Evolutionary conservation across 148 eudicot species (phyloP).

Genomic region (Linanthus parryae): DNA sequence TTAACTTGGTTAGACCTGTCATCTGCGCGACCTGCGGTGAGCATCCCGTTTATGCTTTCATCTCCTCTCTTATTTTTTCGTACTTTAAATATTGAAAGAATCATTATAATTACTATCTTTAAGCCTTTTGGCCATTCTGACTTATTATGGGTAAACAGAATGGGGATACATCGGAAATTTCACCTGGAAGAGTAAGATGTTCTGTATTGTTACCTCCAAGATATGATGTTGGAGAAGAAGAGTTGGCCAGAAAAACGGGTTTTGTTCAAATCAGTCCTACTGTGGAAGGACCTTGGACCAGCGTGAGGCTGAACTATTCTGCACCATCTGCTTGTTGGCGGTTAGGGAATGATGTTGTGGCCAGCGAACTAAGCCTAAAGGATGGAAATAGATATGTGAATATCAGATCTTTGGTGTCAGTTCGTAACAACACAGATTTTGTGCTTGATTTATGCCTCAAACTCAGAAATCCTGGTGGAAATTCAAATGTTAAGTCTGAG

Average conservation of each 20-base stretch:
- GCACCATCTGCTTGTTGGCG: conserved; percentile 97
- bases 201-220: conserved; percentile 57
- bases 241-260: conserved; percentile 45
- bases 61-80: conserved; percentile 1
- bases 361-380: conserved; percentile 79
- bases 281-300: conserved; percentile 91
- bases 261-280: conserved; percentile 85
- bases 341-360: conserved; percentile 84
- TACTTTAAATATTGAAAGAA: conserved; percentile 1
- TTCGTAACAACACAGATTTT: conserved; percentile 67
- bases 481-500: conserved; percentile 22
- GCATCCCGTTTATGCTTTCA: conserved; percentile 4
- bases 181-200: conserved; percentile 60
- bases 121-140: conserved; percentile 1
- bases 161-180: conserved; percentile 9
- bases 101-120: background rate
- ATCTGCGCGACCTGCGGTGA: conserved; percentile 49
- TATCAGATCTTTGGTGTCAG: conserved; percentile 87
- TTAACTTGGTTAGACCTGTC: conserved; percentile 66
- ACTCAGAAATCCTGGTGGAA: conserved; percentile 32
- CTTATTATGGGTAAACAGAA: conserved; percentile 29
- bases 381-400: conserved; percentile 84
- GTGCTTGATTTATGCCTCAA: conserved; percentile 70
- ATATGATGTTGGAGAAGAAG: conserved; percentile 33
- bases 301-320: conserved; percentile 79